Evolutionary conservation across 1,284 basidiomycete genomes (phyloP).

Genomic region (Puccinia polysora): DNA sequence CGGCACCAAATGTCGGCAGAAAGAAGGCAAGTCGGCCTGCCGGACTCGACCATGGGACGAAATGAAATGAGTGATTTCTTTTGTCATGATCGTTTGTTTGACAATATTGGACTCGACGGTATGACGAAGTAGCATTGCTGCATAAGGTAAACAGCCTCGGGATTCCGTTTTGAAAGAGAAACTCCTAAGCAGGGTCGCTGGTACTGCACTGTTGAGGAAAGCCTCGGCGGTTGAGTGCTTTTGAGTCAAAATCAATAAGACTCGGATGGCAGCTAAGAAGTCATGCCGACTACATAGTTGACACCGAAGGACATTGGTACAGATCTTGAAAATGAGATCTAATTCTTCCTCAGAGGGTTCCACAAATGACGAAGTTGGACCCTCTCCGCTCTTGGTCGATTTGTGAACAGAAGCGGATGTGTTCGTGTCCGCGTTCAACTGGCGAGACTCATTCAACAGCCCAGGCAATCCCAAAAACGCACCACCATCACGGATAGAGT

Average conservation of each 20-base stretch:
- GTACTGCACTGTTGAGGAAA: constrained; percentile 47
- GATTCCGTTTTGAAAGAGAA: constrained; percentile 43
- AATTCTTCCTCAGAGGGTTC: constrained; percentile 20
- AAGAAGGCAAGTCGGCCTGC: constrained; percentile 66
- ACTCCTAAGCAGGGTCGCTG: constrained; percentile 46
- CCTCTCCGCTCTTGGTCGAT: constrained; percentile 3
- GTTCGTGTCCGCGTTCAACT: constrained; percentile 49
- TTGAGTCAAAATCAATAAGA: constrained; percentile 38
- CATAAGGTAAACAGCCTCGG: constrained; percentile 72
- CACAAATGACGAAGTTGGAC: constrained; percentile 18
- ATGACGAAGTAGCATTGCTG: constrained; percentile 83
- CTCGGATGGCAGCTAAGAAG: constrained; percentile 38
- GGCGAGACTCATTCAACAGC: constrained; percentile 19
- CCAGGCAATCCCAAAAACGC: constrained; percentile 21
- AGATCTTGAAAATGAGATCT: constrained; percentile 41
- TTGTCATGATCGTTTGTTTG: constrained; percentile 70
- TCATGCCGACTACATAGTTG: constrained; percentile 36
- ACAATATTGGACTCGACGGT: constrained; percentile 71
- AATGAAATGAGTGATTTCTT: constrained; percentile 62
- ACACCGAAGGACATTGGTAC: constrained; percentile 34
- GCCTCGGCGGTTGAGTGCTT: constrained; percentile 37
- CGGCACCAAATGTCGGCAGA: constrained; percentile 71
- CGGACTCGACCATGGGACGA: constrained; percentile 62
- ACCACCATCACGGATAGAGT: constrained; percentile 37
- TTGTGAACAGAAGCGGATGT: background rate